Percentiles rank a stretch among this genome's conserved stretches.
These are phyloP conservation scores for Mycena albidolilacea DNA, from an alignment of 768 basidiomycete species.

Conservation along the genomic window DNA sequence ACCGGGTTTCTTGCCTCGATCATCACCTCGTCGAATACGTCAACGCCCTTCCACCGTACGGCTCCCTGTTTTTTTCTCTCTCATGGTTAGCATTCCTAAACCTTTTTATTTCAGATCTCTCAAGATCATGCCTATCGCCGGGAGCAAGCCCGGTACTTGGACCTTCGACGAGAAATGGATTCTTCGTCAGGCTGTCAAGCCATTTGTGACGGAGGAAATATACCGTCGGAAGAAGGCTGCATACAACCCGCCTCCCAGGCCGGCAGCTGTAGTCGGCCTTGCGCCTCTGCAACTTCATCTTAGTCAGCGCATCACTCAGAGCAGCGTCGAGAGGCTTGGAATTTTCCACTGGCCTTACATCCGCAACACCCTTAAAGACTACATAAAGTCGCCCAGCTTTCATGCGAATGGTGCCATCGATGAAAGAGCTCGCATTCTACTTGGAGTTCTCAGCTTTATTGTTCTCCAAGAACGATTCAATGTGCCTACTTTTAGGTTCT, in stretches of 20 bases:
- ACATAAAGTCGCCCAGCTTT: constrained; percentile 31
- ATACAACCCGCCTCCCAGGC: constrained; percentile 34
- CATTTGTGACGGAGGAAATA: constrained; percentile 37
- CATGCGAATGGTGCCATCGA: constrained; percentile 27
- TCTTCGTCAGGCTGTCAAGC: constrained; percentile 36
- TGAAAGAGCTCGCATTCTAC: constrained; percentile 16
- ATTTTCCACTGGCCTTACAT: constrained; percentile 32
- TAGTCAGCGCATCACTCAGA: constrained; percentile 27
- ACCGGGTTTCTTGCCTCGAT: constrained; percentile 27
- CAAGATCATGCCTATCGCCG: constrained; percentile 28
- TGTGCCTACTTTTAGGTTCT: constrained; percentile 15
- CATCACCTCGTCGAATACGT: constrained; percentile 40
- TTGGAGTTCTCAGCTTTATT: constrained; percentile 31
- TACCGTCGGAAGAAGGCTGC: constrained; percentile 33
- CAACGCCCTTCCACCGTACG: constrained; percentile 37
- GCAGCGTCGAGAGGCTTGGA: constrained; percentile 30
- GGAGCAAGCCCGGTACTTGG: constrained; percentile 16
- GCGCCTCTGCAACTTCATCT: constrained; percentile 33
- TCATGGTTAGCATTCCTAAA: too few species aligned
- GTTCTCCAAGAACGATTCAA: constrained; percentile 39
- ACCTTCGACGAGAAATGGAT: constrained; percentile 38
- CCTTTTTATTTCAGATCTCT: constrained; percentile 18
- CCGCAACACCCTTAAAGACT: constrained; percentile 14
- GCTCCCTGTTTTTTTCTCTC: too few species aligned
- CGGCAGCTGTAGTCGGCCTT: neutral